Percentiles rank a stretch among this genome's conserved stretches.
phyloP scores from a whole-genome alignment of 208 protist genomes.

The Crithidia mellificae region DNA sequence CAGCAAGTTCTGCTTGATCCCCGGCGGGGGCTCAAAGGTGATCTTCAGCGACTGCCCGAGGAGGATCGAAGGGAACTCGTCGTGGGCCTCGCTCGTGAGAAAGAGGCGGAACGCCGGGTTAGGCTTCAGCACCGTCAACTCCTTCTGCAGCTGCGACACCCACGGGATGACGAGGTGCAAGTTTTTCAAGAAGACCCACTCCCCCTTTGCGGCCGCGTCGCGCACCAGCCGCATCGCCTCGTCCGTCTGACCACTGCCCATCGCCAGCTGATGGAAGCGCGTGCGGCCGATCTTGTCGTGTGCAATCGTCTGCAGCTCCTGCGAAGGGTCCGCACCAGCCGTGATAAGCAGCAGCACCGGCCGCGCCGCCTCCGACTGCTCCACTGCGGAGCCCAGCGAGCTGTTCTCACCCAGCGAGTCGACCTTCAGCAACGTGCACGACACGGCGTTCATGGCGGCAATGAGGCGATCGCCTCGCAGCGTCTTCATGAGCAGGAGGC shows the following conservation, averaged over 20 bases:
- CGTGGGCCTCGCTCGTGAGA: slow-evolving; percentile 95
- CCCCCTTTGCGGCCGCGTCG: slow-evolving; percentile 71
- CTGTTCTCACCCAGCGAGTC: slow-evolving; percentile 74
- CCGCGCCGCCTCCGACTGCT: slow-evolving; percentile 48
- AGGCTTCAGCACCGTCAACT: slow-evolving; percentile 84
- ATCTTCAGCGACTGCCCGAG: slow-evolving; percentile 95
- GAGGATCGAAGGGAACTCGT: slow-evolving; percentile 94
- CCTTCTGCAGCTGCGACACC: slow-evolving; percentile 92
- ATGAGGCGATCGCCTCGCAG: slow-evolving; percentile 96
- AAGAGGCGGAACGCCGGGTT: slow-evolving; percentile 94
- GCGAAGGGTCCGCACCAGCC: slow-evolving; percentile 95
- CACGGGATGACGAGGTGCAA: slow-evolving; percentile 96
- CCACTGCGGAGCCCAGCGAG: slow-evolving; percentile 54
- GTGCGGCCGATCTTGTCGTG: slow-evolving; percentile 73
- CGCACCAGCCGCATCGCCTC: slow-evolving; percentile 87
- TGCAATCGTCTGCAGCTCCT: slow-evolving; percentile 91
- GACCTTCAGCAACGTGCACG: slow-evolving; percentile 78
- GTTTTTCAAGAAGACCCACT: slow-evolving; percentile 98
- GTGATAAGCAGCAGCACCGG: slow-evolving; percentile 96
- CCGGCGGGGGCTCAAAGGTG: slow-evolving; percentile 96
- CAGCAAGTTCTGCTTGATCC: slow-evolving; percentile 94
- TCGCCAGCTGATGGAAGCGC: slow-evolving; percentile 93
- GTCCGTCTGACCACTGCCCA: slow-evolving; percentile 95
- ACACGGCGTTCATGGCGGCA: slow-evolving; percentile 88
- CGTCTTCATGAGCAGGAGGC: slow-evolving; percentile 94